phyloP scores from a whole-genome alignment of 1,139 yeast genomes.

The Scheffersomyces parashehatae region DNA sequence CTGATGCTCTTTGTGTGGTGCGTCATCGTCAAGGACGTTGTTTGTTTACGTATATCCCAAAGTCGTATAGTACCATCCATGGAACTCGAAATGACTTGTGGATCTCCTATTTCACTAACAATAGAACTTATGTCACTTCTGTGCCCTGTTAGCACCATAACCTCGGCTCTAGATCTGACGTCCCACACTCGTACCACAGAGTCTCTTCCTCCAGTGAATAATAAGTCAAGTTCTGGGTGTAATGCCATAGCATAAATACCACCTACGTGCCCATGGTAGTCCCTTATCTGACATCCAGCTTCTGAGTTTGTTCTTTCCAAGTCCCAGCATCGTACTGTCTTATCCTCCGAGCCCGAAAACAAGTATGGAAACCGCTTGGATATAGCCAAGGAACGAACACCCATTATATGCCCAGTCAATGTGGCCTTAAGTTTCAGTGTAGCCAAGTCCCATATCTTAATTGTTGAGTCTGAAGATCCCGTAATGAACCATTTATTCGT shows the following conservation, averaged over 20 bases:
- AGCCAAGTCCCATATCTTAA: constrained; percentile 90
- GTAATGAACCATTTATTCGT: constrained; percentile 90
- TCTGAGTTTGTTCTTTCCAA: constrained; percentile 75
- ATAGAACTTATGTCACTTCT: constrained; percentile 72
- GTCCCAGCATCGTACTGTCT: constrained; percentile 96
- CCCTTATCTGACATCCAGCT: constrained; percentile 59
- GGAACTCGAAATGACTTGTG: constrained; percentile 82
- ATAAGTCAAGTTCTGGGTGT: constrained; percentile 83
- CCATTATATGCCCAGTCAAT: constrained; percentile 88
- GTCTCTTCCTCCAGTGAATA: constrained; percentile 93
- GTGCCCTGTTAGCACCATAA: constrained; percentile 83
- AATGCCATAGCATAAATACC: constrained; percentile 82
- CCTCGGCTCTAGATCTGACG: constrained; percentile 73
- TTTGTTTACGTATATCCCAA: constrained; percentile 68
- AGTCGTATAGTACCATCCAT: constrained; percentile 82
- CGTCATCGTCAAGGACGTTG: constrained; percentile 58
- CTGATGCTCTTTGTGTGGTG: constrained; percentile 86
- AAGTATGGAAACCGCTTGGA: constrained; percentile 81
- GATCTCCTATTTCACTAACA: constrained; percentile 68
- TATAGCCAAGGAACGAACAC: constrained; percentile 74
- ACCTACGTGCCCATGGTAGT: constrained; percentile 92
- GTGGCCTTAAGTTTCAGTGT: constrained; percentile 69
- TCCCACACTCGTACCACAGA: constrained; percentile 92
- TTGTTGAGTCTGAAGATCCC: constrained; percentile 85
- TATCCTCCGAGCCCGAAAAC: constrained; percentile 93